Conservation (phyloP, 2,329 filamentous ascomycete species). For the Exophiala sp. region DNA sequence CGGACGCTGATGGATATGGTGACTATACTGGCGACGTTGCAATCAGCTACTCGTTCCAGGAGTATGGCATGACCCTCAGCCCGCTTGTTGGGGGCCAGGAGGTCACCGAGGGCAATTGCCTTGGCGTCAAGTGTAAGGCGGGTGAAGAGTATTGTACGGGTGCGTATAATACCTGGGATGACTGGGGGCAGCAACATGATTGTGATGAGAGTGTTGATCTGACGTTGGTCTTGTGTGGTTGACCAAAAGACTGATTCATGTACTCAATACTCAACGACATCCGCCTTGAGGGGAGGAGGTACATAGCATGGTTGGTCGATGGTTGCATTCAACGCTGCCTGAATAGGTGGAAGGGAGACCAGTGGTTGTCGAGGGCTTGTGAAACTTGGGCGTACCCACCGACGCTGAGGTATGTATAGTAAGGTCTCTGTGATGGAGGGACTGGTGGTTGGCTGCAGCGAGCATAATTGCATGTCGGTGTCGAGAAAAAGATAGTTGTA, state of each 20-base stretch:
- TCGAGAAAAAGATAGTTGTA: no score
- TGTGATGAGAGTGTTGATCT: conserved; percentile 9
- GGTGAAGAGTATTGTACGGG: conserved; percentile 12
- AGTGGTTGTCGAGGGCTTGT: no score
- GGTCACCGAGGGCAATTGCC: conserved; percentile 9
- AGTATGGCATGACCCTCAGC: conserved; percentile 11
- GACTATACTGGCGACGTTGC: conserved; percentile 8
- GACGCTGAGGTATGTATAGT: no score
- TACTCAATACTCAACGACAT: no score
- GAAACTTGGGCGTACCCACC: no score
- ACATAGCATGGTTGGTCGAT: no score
- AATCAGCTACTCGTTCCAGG: conserved; percentile 10
- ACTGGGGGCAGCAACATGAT: conserved; percentile 15
- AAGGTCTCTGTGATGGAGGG: no score
- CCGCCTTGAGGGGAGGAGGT: no score
- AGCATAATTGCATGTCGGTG: no score
- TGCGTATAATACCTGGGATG: conserved; percentile 16
- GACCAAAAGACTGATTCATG: background rate
- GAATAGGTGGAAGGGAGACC: no score
- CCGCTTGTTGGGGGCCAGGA: conserved; percentile 1
- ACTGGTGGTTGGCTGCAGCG: no score
- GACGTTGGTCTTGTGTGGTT: conserved; percentile 16
- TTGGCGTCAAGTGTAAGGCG: conserved; percentile 3
- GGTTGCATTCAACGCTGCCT: no score
- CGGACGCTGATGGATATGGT: conserved; percentile 9